These are phyloP conservation scores for Entophlyctis luteolus DNA, from an alignment of 192 early-diverging fungal genomes.

Conservation along the genomic window DNA sequence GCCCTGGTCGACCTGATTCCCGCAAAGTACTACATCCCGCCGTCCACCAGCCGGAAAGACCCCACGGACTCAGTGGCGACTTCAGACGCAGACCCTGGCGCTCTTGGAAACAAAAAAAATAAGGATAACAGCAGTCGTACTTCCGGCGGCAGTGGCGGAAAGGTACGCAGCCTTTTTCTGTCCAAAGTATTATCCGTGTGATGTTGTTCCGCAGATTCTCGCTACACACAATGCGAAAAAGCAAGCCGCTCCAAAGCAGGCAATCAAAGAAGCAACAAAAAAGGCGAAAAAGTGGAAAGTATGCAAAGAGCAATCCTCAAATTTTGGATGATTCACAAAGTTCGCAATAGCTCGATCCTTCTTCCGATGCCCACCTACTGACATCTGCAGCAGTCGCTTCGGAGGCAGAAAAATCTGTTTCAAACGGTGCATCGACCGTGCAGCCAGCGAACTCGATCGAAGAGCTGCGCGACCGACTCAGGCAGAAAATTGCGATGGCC, in stretches of 20 bases:
- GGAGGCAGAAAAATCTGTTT: not conserved
- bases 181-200: not conserved
- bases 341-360: not conserved
- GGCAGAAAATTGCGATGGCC: slow-evolving; percentile 11
- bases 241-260: slow-evolving; percentile 71
- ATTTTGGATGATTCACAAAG: not conserved
- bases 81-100: too few relatives aligned
- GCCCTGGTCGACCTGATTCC: slow-evolving; percentile 77
- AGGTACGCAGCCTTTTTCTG: not conserved
- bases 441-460: not conserved
- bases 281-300: slow-evolving; percentile 82
- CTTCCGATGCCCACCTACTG: not conserved
- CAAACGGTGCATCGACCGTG: not conserved
- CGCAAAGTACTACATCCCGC: slow-evolving; percentile 65
- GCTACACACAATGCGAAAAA: slow-evolving; percentile 61
- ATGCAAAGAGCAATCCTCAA: not conserved
- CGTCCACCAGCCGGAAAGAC: not conserved
- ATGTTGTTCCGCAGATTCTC: not conserved
- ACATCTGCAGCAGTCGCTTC: slow-evolving; percentile 20
- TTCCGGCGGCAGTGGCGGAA: not conserved
- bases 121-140: not conserved
- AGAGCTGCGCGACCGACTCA: slow-evolving; percentile 14
- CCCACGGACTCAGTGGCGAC: not conserved
- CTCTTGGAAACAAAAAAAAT: too few relatives aligned
- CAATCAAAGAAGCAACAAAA: slow-evolving; percentile 72